These are phyloP conservation scores for Colletotrichum magnum DNA, from an alignment of 2,329 filamentous ascomycete genomes.

Conservation along the genomic window DNA sequence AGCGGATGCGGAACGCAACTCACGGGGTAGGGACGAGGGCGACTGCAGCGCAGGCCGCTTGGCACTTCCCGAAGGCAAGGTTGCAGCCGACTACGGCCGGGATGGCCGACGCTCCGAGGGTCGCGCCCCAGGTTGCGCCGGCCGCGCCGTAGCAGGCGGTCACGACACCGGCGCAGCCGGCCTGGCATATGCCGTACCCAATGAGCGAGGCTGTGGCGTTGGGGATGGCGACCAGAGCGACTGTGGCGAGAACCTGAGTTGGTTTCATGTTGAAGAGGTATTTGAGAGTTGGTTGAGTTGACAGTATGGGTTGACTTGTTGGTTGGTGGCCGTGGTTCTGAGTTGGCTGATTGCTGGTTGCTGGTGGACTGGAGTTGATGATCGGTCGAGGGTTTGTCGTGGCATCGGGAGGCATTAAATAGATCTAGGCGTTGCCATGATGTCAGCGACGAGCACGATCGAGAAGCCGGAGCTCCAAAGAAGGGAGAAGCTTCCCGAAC, in stretches of 20 bases:
- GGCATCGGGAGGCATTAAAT: too few species aligned
- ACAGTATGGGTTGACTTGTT: too few species aligned
- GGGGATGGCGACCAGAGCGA: background rate
- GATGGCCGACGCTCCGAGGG: conserved; percentile 51
- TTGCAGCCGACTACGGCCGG: conserved; percentile 59
- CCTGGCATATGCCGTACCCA: conserved; percentile 52
- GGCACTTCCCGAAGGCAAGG: conserved; percentile 51
- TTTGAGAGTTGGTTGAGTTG: background rate
- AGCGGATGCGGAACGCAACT: background rate
- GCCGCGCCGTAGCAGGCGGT: conserved; percentile 61
- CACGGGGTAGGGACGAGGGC: background rate
- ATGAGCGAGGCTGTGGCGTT: background rate
- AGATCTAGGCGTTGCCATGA: too few species aligned
- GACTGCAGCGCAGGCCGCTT: background rate
- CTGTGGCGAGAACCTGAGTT: rapidly evolving
- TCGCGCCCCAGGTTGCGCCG: conserved; percentile 58
- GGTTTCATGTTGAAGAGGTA: background rate
- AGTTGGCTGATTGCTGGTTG: too few species aligned
- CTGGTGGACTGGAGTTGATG: too few species aligned
- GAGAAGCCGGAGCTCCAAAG: background rate
- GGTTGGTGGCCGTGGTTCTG: too few species aligned
- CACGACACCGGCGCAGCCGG: conserved; percentile 58
- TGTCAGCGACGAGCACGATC: background rate
- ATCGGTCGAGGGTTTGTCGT: too few species aligned
- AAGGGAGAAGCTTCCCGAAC: background rate